phyloP scores from a whole-genome alignment of 73 alveolate genomes.

The Uronychia binucleata region DNA sequence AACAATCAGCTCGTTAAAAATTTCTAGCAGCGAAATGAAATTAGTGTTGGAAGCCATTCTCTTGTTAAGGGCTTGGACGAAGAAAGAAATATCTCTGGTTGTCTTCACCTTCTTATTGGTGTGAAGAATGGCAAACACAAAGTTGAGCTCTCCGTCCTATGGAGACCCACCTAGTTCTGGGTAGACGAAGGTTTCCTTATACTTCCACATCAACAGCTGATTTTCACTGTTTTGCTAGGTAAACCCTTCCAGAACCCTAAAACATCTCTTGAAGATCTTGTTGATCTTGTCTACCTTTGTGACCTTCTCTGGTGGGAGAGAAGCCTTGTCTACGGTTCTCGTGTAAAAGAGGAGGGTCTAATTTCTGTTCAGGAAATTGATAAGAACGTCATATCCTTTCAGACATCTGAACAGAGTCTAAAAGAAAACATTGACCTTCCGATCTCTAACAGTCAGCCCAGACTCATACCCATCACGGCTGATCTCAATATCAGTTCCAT shows the following conservation, averaged over 20 bases:
- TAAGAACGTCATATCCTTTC: slow-evolving; percentile 21
- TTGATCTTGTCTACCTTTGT: slow-evolving; percentile 1
- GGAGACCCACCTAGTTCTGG: slow-evolving; percentile 1
- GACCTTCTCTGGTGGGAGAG: background rate
- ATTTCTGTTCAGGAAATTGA: slow-evolving; percentile 10
- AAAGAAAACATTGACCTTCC: slow-evolving; percentile 4
- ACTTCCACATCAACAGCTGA: slow-evolving; percentile 41
- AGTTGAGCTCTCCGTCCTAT: slow-evolving; percentile 28
- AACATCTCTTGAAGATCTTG: slow-evolving; percentile 7
- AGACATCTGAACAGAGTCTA: slow-evolving; percentile 19
- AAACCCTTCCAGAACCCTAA: slow-evolving; percentile 17
- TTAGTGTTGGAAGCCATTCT: slow-evolving; percentile 1
- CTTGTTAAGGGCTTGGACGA: background rate
- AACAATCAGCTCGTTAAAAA: slow-evolving; percentile 10
- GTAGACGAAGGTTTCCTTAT: slow-evolving; percentile 20
- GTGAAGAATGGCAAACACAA: slow-evolving; percentile 21
- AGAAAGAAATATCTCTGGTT: background rate
- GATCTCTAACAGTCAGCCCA: background rate
- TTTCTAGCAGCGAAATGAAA: slow-evolving; percentile 8
- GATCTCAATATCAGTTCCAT: background rate
- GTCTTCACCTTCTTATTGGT: slow-evolving; percentile 2
- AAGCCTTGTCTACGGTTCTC: background rate
- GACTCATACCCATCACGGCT: background rate
- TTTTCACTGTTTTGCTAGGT: slow-evolving; percentile 3
- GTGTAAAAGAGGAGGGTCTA: background rate